A percentile compares a stretch with the other conserved stretches of the same genome.
These are phyloP conservation scores for Chaetomium sp. DNA, from an alignment of 2,329 filamentous ascomycete species.

Conservation along the genomic window DNA sequence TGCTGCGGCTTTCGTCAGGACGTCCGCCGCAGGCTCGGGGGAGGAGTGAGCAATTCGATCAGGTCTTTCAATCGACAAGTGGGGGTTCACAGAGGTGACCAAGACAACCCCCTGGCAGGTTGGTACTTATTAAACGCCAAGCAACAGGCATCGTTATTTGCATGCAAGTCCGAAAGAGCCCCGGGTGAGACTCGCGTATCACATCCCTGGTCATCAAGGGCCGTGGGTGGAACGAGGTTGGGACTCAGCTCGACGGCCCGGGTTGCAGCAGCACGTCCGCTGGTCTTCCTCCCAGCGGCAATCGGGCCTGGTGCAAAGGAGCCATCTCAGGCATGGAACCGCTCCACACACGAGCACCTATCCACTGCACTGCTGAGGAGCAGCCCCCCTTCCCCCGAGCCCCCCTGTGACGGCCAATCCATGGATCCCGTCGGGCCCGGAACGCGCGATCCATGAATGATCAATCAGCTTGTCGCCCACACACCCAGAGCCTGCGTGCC, in stretches of 20 bases:
- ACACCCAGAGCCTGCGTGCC: constrained; percentile 9
- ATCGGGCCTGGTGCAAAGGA: not conserved
- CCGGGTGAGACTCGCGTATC: constrained; percentile 15
- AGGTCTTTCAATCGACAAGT: not conserved
- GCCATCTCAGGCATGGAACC: not conserved
- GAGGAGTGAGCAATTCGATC: not conserved
- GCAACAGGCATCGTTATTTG: not conserved
- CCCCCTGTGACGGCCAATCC: not conserved
- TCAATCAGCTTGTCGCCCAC: constrained; percentile 12
- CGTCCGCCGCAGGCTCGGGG: not conserved
- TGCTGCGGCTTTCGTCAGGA: not conserved
- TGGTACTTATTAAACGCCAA: not conserved
- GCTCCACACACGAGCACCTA: not conserved
- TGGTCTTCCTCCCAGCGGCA: constrained; percentile 8
- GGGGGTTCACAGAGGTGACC: not conserved
- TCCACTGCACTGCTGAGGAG: not conserved
- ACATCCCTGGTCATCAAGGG: not conserved
- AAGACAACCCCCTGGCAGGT: constrained; percentile 1
- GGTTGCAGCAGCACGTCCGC: not conserved
- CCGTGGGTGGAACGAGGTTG: constrained; percentile 1
- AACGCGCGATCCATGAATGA: not conserved
- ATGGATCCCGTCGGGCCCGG: not conserved
- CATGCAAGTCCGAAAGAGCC: constrained; percentile 8
- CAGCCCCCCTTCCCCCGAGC: not conserved
- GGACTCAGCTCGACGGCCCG: constrained; percentile 11